phyloP scores from a whole-genome alignment of 2,329 filamentous ascomycete genomes.

The Aspergillus vadensis region DNA sequence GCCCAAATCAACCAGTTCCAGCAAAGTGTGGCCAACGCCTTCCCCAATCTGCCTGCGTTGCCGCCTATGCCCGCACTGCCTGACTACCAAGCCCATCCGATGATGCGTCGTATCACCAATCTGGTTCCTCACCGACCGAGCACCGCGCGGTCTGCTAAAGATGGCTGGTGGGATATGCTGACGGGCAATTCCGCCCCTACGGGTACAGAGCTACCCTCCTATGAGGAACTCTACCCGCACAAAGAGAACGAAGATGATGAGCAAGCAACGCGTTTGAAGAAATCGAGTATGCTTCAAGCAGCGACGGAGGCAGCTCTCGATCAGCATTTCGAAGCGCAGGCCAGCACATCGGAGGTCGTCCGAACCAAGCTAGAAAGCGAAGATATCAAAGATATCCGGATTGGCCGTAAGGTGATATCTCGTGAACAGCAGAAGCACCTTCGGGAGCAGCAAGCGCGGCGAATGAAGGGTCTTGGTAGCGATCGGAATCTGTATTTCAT shows the following conservation, averaged over 20 bases:
- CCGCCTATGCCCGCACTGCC: conserved; percentile 66
- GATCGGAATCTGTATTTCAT: conserved; percentile 57
- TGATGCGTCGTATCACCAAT: conserved; percentile 72
- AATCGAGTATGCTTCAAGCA: conserved; percentile 45
- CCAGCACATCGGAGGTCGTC: conserved; percentile 24
- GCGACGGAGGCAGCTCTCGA: conserved; percentile 49
- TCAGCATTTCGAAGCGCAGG: conserved; percentile 46
- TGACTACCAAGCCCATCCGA: conserved; percentile 72
- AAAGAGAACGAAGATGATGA: conserved; percentile 35
- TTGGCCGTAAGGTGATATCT: conserved; percentile 46
- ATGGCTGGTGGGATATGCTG: conserved; percentile 69
- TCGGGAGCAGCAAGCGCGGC: conserved; percentile 48
- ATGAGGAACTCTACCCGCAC: conserved; percentile 74
- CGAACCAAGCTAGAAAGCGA: conserved; percentile 32
- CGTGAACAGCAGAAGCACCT: conserved; percentile 51
- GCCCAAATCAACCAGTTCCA: conserved; percentile 77
- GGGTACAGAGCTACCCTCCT: conserved; percentile 67
- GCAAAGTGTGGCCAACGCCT: conserved; percentile 66
- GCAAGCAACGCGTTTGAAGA: conserved; percentile 45
- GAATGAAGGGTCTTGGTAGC: conserved; percentile 52
- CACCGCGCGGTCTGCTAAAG: conserved; percentile 44
- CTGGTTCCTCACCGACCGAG: conserved; percentile 69
- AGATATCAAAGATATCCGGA: conserved; percentile 45
- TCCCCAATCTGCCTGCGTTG: conserved; percentile 63
- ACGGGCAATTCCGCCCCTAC: conserved; percentile 50